phyloP scores from a whole-genome alignment of 2,329 filamentous ascomycete species.

The Aspergillus tanneri region DNA sequence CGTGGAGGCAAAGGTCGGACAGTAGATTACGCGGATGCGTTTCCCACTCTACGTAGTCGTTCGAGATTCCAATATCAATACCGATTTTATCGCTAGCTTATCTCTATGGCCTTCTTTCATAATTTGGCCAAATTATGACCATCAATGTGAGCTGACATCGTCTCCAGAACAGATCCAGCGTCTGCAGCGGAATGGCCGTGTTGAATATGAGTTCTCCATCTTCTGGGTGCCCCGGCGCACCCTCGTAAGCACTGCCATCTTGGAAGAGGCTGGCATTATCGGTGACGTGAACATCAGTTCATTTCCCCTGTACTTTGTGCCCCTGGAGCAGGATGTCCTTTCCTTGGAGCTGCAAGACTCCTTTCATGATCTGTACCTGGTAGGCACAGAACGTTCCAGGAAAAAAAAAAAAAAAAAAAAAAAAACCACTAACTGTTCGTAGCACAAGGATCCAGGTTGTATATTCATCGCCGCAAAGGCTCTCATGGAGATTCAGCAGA shows the following conservation, averaged over 20 bases:
- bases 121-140: slow-evolving; percentile 48
- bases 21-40: slow-evolving; percentile 61
- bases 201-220: slow-evolving; percentile 92
- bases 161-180: slow-evolving; percentile 81
- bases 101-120: slow-evolving; percentile 46
- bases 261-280: slow-evolving; percentile 89
- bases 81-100: slow-evolving; percentile 33
- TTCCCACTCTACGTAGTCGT: slow-evolving; percentile 56
- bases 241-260: slow-evolving; percentile 81
- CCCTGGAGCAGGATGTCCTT: slow-evolving; percentile 84
- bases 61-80: slow-evolving; percentile 53
- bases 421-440: too few species aligned
- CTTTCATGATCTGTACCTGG: slow-evolving; percentile 82
- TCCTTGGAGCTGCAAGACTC: slow-evolving; percentile 87
- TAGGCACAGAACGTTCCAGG: slow-evolving; percentile 31
- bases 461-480: slow-evolving; percentile 86
- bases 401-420: too few species aligned
- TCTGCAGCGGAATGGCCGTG: slow-evolving; percentile 80
- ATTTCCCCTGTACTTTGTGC: slow-evolving; percentile 84
- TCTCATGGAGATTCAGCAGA: slow-evolving; percentile 89
- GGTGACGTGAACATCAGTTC: slow-evolving; percentile 89
- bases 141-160: slow-evolving; percentile 61
- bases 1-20: too few species aligned
- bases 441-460: slow-evolving; percentile 85
- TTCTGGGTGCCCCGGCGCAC: slow-evolving; percentile 95